Evolutionary conservation across 2,329 filamentous ascomycete species (phyloP), one percentile per base, ranked within the genome.

Genomic region (Herpotrichia juniperi): DNA sequence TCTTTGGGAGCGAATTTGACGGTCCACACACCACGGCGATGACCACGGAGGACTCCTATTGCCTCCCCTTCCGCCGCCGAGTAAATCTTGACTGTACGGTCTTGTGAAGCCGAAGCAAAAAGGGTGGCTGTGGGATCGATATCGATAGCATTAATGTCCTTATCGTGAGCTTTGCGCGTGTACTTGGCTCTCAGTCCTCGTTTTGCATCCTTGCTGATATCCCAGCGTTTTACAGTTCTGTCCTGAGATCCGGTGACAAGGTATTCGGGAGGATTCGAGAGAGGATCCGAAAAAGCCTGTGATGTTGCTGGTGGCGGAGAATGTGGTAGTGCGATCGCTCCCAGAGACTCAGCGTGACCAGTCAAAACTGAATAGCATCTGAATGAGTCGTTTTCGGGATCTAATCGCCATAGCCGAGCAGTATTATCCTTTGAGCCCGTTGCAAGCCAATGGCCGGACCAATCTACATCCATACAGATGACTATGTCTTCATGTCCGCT

Each of bases 401-500:
- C 93, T 22, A 99, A 79, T 47, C 89, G 83, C 94, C 94, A 99
- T 30, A 99, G 77, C 58, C 90, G 87, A 16, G 93, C 94, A 2
- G 90, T 94, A 67, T 97, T 99, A 72, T 99, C 94, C 76, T 99
- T 99, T 19, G 94, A 91, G 47, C 93, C 94, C 1, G 94, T 97
- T 11, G 89, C 93, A 32, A 99, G 84, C 94, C 94, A 99, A 71
- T 94, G 87, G 0, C 96, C 96, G 9, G 94, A 97, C 91, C 92
- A 96, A 75, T 99, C 94, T 2, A 91, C 87, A 69, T 97, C 93
- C 34, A 99, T 79, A 52, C 92, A 93, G 62, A 99, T 96, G 54
- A 99, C 90, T 46, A 99, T 97, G 62, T 99, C 94, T 44, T 93
- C 87, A 63, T 99, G 94, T 1, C 94, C 94, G 67, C 90, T 91